Evolutionary conservation across 1,139 yeast genomes (phyloP).

Genomic region (Pichia inconspicua): DNA sequence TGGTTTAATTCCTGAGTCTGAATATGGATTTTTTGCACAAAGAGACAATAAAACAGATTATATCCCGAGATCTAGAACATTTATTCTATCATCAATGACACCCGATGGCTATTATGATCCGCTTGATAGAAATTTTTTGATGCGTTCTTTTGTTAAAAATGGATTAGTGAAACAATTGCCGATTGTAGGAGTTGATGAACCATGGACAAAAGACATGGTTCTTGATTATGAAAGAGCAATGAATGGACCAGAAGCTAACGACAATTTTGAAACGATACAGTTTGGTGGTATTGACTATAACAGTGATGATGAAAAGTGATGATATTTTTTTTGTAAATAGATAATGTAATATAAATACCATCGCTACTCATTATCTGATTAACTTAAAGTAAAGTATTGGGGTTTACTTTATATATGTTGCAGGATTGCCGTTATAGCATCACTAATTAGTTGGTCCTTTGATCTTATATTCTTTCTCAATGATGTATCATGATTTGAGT

Average conservation of each 20-base stretch:
- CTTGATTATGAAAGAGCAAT: conserved; percentile 7
- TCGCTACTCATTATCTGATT: too few relatives aligned
- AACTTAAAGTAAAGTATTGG: background rate
- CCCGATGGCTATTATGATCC: conserved; percentile 13
- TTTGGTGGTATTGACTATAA: conserved; percentile 7
- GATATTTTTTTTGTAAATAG: background rate
- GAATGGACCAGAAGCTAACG: background rate
- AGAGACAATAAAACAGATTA: conserved; percentile 1
- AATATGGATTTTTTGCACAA: conserved; percentile 15
- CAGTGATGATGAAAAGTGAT: background rate
- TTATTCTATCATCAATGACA: conserved; percentile 20
- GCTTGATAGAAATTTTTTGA: conserved; percentile 26
- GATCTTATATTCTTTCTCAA: background rate
- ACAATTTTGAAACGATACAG: background rate
- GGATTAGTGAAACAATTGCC: conserved; percentile 22
- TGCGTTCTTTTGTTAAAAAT: conserved; percentile 22
- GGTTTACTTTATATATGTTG: background rate
- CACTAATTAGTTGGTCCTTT: background rate
- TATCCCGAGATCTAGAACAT: conserved; percentile 11
- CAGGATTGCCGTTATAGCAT: background rate
- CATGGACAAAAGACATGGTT: conserved; percentile 14
- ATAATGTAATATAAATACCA: too few relatives aligned
- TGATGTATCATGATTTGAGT: background rate
- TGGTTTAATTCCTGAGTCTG: conserved; percentile 18
- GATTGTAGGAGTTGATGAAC: conserved; percentile 18